These are phyloP conservation scores for Tolypocladium amazonense DNA, from an alignment of 2,329 filamentous ascomycete species.

Conservation along the genomic window DNA sequence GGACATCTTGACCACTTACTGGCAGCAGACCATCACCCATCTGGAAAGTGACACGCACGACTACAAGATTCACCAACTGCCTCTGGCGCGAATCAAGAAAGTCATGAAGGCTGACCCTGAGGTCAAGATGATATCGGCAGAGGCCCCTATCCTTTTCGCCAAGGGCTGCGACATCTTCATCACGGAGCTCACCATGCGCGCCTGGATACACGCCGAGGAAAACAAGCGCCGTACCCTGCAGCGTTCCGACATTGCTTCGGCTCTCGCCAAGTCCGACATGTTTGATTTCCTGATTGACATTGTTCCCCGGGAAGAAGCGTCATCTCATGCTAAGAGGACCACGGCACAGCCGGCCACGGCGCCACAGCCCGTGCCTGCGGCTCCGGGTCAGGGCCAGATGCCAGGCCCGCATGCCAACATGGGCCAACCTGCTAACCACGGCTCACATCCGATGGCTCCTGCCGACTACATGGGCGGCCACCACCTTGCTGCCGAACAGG, in stretches of 20 bases:
- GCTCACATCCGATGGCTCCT: conserved; percentile 46
- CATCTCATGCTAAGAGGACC: conserved; percentile 71
- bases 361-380: conserved; percentile 33
- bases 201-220: conserved; percentile 98
- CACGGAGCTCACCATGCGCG: conserved; percentile 96
- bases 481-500: conserved; percentile 55
- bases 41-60: conserved; percentile 93
- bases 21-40: conserved; percentile 96
- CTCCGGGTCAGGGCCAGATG: conserved; percentile 40
- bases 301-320: conserved; percentile 87
- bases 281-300: conserved; percentile 99
- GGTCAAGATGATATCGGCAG: conserved; percentile 99
- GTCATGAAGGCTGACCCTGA: conserved; percentile 99
- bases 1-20: conserved; percentile 96
- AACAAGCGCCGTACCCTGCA: conserved; percentile 96
- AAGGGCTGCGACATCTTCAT: conserved; percentile 99
- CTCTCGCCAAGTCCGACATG: conserved; percentile 96
- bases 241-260: conserved; percentile 91
- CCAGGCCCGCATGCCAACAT: conserved; percentile 39
- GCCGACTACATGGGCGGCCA: conserved; percentile 56
- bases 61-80: conserved; percentile 96
- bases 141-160: conserved; percentile 94
- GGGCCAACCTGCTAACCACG: conserved; percentile 45
- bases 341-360: conserved; percentile 36
- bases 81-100: conserved; percentile 97